phyloP scores from a whole-genome alignment of 2,329 filamentous ascomycete species.

The Fusarium falciforme region DNA sequence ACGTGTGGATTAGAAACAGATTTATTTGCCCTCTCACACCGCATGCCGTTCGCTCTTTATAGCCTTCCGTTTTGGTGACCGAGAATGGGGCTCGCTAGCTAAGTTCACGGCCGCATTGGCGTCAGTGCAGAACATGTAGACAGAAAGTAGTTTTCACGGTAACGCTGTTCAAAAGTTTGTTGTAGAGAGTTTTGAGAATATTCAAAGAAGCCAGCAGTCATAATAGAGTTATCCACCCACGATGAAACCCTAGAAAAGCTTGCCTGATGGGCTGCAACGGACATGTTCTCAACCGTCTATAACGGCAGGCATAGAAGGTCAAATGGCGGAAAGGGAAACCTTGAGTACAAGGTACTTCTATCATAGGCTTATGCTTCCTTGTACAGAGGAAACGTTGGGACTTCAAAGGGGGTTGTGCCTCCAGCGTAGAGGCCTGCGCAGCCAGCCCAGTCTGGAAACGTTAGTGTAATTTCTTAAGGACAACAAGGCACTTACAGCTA shows the following conservation, averaged over 20 bases:
- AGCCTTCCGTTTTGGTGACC: slow-evolving; percentile 4
- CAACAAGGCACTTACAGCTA: neutral
- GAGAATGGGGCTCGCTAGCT: neutral
- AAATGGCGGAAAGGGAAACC: neutral
- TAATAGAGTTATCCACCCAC: neutral
- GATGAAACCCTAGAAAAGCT: neutral
- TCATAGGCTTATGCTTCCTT: slow-evolving; percentile 1
- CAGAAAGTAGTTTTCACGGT: neutral
- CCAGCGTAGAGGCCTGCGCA: slow-evolving; percentile 21
- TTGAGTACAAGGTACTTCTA: neutral
- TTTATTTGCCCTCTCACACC: neutral
- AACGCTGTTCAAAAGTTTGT: neutral
- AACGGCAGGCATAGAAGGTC: neutral
- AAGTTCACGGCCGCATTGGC: neutral
- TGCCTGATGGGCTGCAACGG: neutral
- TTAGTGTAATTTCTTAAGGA: neutral
- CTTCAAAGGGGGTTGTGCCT: slow-evolving; percentile 16
- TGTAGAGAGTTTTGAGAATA: neutral
- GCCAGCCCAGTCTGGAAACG: slow-evolving; percentile 12
- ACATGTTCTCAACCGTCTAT: neutral
- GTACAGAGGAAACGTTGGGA: slow-evolving; percentile 8
- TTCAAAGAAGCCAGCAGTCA: neutral
- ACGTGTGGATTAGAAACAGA: neutral
- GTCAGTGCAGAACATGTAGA: neutral
- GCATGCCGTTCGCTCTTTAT: neutral